Base-by-base conservation (phyloP, 2,329 filamentous ascomycete species). In the Hymenoscyphus scutula region DNA sequence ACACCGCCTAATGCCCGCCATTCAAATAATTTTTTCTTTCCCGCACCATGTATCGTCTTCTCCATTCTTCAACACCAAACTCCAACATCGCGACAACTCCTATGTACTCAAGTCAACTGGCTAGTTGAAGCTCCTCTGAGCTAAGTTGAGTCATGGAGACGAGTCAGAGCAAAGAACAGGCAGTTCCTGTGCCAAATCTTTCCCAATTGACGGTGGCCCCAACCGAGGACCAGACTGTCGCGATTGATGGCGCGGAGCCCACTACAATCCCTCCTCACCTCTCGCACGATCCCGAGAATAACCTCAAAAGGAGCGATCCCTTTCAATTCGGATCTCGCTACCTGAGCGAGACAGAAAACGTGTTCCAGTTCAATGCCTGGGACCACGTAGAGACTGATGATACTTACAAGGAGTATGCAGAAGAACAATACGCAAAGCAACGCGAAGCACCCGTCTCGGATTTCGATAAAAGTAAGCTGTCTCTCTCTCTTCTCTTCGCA, bases 301-400 rank as follows among this genome's bases (percentile, higher is more conserved):
- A 92, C 76, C 81, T 89, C 78, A 98, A 98, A 80, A 86, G 92
- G 71, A 90, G 80, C 74, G 92, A 97, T 74, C 95, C 95, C 19
- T 99, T 98, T 77, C 89, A 96, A 77, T 99, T 99, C 76, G 95
- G 95, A 65, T 95, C 91, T 56, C 91, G 94, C 64, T 90, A 85
- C 72, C 85, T 99, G 58, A 87, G 90, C 71, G 83, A 94, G 75
- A 86, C 87, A 73, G 93, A 97, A 78, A 84, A 98, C 75, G 91
- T 96, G 72, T 99, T 94, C 78, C 90, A 96, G 76, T 97, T 95
- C 85, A 99, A 99, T 77, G 95, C 95, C 41, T 99, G 95, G 95
- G 95, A 99, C 76, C 94, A 99, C 75, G 95, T 98, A 74, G 89
- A 94, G 77, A 92, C 92, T 75, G 94, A 98, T 78, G 87, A 91